Evolutionary conservation across 495 filamentous ascomycete species (phyloP).

Genomic region (Tuber magnatum): DNA sequence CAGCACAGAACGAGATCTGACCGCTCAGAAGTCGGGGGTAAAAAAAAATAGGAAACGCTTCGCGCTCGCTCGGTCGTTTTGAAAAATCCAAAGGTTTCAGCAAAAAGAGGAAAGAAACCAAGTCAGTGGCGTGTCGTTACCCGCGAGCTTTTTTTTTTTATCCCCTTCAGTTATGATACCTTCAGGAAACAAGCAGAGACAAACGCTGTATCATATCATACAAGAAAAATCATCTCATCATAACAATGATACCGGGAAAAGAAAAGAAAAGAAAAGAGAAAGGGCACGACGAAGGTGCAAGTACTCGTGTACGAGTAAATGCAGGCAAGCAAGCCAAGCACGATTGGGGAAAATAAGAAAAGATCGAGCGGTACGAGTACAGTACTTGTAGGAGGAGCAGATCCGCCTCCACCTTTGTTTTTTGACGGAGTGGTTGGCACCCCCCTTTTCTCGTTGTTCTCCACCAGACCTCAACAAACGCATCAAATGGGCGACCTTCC

Average conservation of each 20-base stretch:
- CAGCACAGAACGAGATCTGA: neutral
- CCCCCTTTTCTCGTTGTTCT: constrained; percentile 12
- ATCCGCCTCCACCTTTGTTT: constrained; percentile 4
- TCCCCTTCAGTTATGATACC: neutral
- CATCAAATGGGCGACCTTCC: neutral
- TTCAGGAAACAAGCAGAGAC: neutral
- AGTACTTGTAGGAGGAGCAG: no score
- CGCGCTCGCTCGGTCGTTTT: neutral
- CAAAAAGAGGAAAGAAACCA: neutral
- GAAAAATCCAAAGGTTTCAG: neutral
- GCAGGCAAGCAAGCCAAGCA: constrained; percentile 38
- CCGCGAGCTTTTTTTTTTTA: neutral
- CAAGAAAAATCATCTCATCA: neutral
- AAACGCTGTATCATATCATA: neutral
- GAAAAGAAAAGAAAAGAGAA: constrained; percentile 7
- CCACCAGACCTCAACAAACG: neutral
- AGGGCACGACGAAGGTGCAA: constrained; percentile 15
- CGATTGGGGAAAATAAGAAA: constrained; percentile 27
- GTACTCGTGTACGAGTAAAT: no score
- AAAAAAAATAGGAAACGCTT: neutral
- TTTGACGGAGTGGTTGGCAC: constrained; percentile 18
- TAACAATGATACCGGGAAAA: neutral
- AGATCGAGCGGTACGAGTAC: neutral
- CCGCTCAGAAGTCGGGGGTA: neutral
- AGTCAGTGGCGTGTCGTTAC: neutral